A percentile compares a stretch with the other conserved stretches of the same genome.
Conservation (phyloP, 495 filamentous ascomycete genomes). For the Aspergillus coremiiformis region DNA sequence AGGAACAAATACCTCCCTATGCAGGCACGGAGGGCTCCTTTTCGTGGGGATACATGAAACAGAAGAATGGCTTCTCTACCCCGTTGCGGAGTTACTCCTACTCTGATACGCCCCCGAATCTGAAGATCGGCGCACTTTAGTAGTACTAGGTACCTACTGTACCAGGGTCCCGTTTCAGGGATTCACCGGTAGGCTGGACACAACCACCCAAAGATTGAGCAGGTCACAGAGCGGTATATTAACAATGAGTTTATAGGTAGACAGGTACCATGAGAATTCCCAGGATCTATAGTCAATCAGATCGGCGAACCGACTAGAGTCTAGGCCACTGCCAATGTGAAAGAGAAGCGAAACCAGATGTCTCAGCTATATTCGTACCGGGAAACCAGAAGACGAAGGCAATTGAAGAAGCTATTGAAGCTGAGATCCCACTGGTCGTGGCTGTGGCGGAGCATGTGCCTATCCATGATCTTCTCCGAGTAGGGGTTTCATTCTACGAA, state of each 20-base stretch:
- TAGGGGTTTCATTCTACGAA: constrained; percentile 25
- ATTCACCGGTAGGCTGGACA: constrained; percentile 59
- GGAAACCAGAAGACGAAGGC: constrained; percentile 68
- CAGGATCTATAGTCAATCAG: not conserved
- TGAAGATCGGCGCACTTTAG: constrained; percentile 69
- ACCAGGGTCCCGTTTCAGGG: constrained; percentile 85
- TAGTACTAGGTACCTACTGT: too few species aligned
- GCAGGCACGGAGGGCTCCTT: constrained; percentile 8
- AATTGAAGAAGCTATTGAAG: constrained; percentile 84
- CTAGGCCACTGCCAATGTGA: constrained; percentile 78
- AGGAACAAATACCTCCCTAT: constrained; percentile 6
- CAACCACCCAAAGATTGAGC: not conserved
- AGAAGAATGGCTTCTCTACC: constrained; percentile 33
- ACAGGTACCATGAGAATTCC: constrained; percentile 22
- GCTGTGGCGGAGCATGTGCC: constrained; percentile 91
- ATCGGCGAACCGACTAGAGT: constrained; percentile 1
- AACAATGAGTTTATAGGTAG: constrained; percentile 20
- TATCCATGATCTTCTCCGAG: constrained; percentile 74
- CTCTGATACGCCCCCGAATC: constrained; percentile 61
- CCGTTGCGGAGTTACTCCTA: constrained; percentile 33
- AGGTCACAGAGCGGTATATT: not conserved
- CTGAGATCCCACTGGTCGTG: constrained; percentile 79
- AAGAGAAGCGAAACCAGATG: constrained; percentile 73
- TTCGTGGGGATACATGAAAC: constrained; percentile 3
- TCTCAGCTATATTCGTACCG: constrained; percentile 79